phyloP scores from a whole-genome alignment of 2,329 filamentous ascomycete species.

The Ophiostoma tasmaniense region DNA sequence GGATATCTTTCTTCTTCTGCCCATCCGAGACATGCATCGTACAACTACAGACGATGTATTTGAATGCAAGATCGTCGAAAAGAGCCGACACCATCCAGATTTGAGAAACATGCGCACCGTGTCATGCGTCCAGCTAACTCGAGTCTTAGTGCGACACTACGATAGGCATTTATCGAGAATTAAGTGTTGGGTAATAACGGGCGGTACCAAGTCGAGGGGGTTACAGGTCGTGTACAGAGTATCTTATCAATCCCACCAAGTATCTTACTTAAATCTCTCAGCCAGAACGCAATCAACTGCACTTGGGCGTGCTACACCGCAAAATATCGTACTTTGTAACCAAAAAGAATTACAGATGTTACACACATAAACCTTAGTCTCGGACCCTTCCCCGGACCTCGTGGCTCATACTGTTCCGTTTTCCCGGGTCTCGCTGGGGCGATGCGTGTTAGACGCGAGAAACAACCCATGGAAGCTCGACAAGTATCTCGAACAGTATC shows the following conservation, averaged over 20 bases:
- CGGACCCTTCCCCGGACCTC: neutral
- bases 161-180: neutral
- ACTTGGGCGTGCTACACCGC: neutral
- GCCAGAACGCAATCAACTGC: no score
- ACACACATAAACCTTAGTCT: no score
- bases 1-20: neutral
- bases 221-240: no score
- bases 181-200: no score
- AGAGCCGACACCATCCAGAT: neutral
- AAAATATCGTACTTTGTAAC: neutral
- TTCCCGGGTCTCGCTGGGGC: neutral
- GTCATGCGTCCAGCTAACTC: neutral
- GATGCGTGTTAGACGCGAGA: neutral
- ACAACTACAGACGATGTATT: neutral
- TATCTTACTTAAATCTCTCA: no score
- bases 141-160: neutral
- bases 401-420: neutral
- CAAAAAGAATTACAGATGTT: no score
- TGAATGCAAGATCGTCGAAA: neutral
- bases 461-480: neutral
- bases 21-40: neutral
- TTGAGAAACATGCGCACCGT: neutral
- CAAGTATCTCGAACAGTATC: neutral
- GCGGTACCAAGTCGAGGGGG: no score
- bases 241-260: no score